Conservation (phyloP, 148 eudicot genomes). For the Camellia granthamiana region DNA sequence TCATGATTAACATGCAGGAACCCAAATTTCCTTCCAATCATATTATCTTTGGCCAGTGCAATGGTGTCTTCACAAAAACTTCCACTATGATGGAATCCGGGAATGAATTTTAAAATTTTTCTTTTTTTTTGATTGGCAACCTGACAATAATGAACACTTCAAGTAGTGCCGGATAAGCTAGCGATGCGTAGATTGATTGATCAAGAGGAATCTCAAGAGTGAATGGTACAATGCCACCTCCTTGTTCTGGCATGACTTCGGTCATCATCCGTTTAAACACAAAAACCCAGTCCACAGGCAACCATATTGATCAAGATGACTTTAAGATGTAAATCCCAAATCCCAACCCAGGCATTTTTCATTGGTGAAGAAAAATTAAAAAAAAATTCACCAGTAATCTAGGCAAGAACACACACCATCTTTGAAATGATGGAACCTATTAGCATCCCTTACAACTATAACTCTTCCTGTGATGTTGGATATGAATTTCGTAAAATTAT, state of each 20-base stretch:
- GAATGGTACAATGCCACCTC: background rate
- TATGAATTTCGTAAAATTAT: too few relatives aligned
- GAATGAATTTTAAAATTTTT: too few relatives aligned
- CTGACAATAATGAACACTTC: background rate
- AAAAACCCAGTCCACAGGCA: background rate
- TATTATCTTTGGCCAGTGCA: background rate
- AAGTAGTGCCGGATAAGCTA: background rate
- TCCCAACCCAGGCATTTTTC: too few relatives aligned
- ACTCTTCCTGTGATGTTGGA: too few relatives aligned
- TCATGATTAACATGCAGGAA: background rate
- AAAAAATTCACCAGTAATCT: conserved; percentile 11
- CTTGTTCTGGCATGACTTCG: background rate
- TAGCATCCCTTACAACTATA: too few relatives aligned
- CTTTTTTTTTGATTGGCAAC: background rate
- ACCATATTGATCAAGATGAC: background rate
- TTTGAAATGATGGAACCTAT: conserved; percentile 53
- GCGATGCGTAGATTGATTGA: background rate
- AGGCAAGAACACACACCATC: conserved; percentile 69
- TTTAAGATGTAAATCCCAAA: background rate
- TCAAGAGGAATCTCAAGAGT: background rate
- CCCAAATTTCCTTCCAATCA: background rate
- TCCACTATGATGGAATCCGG: background rate
- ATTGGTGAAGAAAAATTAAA: too few relatives aligned
- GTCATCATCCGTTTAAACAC: background rate
- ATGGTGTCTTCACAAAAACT: background rate